A percentile compares a stretch with the other conserved stretches of the same genome.
phyloP scores from a whole-genome alignment of 306 rosid genomes.

The Biancaea sappan region DNA sequence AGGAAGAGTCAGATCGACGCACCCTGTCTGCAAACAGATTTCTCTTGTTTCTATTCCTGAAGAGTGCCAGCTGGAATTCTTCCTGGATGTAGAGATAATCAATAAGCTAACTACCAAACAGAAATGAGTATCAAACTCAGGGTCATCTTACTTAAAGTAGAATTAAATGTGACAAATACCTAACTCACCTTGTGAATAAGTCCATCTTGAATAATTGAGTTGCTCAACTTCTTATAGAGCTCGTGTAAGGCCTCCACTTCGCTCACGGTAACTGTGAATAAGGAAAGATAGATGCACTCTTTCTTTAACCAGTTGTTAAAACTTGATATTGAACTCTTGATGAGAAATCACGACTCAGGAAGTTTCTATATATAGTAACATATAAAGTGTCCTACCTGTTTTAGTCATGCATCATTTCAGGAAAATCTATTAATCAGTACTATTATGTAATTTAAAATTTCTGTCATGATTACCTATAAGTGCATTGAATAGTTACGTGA shows the following conservation, averaged over 20 bases:
- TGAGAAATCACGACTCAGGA: neutral
- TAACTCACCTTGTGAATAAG: constrained; percentile 78
- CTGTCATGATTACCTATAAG: neutral
- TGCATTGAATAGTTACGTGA: neutral
- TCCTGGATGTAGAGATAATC: constrained; percentile 51
- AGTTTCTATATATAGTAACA: neutral
- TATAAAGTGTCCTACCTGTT: neutral
- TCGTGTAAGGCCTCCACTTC: constrained; percentile 83
- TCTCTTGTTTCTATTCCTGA: constrained; percentile 59
- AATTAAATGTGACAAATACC: neutral
- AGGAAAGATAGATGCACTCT: neutral
- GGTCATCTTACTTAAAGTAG: constrained; percentile 6
- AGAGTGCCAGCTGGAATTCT: constrained; percentile 93
- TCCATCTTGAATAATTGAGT: constrained; percentile 75
- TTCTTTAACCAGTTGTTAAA: neutral
- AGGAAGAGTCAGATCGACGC: constrained; percentile 31
- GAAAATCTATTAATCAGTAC: neutral
- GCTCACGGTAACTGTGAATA: constrained; percentile 63
- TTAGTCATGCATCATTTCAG: neutral
- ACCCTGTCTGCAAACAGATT: constrained; percentile 91
- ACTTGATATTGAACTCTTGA: constrained; percentile 6
- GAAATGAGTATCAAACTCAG: neutral
- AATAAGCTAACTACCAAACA: constrained; percentile 5
- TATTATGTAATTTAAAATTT: too few relatives aligned
- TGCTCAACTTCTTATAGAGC: constrained; percentile 84